A percentile compares a stretch with the other conserved stretches of the same genome.
These are phyloP conservation scores for Gillenia trifoliata DNA, from an alignment of 306 rosid species.

Conservation along the genomic window DNA sequence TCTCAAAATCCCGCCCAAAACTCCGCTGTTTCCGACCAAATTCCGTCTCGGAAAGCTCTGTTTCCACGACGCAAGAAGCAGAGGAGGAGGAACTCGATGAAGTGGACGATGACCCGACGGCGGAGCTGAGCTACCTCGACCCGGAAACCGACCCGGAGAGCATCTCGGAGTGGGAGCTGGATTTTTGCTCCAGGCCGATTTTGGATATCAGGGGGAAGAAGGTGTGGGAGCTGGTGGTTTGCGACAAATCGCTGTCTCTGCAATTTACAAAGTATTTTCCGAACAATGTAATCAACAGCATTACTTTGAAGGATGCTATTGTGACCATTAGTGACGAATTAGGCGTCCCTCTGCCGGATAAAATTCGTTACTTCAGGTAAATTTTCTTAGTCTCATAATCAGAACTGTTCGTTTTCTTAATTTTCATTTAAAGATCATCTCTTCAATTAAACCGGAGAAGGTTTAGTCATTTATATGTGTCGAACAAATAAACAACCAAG, in stretches of 20 bases:
- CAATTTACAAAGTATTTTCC: conserved; percentile 90
- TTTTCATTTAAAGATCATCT: neutral
- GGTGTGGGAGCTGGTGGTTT: conserved; percentile 89
- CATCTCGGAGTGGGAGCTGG: conserved; percentile 83
- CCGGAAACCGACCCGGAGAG: conserved; percentile 55
- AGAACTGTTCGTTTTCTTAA: neutral
- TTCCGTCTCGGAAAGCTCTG: conserved; percentile 56
- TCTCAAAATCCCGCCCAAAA: conserved; percentile 18
- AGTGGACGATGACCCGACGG: conserved; percentile 62
- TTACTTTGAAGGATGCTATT: conserved; percentile 81
- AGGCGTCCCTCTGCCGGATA: conserved; percentile 66
- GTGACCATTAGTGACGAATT: conserved; percentile 47
- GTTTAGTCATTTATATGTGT: too few relatives aligned
- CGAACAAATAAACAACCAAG: neutral
- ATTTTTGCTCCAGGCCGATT: conserved; percentile 93
- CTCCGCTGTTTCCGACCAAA: conserved; percentile 31
- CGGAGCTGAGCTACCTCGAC: conserved; percentile 65
- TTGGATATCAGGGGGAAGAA: conserved; percentile 88
- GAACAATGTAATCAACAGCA: conserved; percentile 81
- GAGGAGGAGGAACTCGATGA: conserved; percentile 31
- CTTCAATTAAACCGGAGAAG: accelerated
- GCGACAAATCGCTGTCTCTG: conserved; percentile 75
- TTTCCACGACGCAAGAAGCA: conserved; percentile 39
- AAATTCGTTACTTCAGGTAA: conserved; percentile 89
- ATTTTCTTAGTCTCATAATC: neutral